Evolutionary conservation across 2,329 filamentous ascomycete genomes (phyloP), one percentile per base, ranked within the genome.

Genomic region (Penicillium sp.): DNA sequence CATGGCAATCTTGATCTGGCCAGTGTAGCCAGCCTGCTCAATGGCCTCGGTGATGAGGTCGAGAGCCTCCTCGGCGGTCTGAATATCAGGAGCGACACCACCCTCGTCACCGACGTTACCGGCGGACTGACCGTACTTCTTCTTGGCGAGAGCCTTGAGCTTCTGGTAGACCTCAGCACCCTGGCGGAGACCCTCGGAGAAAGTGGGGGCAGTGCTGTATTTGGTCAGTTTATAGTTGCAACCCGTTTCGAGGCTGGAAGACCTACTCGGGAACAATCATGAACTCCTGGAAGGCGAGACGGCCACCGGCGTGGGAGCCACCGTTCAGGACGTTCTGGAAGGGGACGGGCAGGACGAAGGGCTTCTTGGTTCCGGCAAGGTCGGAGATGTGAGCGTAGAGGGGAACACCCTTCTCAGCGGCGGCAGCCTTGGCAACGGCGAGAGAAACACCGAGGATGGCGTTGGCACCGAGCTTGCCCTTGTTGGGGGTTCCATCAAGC

Each of bases 91-190:
- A 64, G 93, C 93, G 69, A 98, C 93, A 85, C 93, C 93, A 81
- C 93, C 93, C 84, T 98, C 93, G 71, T 98, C 93, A 76, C 93
- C 93, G 61, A 98, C 93, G 73, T 98, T 98, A 73, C 91, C 93
- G 61, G 93, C 93, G 58, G 93, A 96, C 77, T 95, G 91, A 70
- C 93, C 93, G 74, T 98, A 98, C 82, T 88, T 93, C 87, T 96
- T 93, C 87, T 97, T 97, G 73, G 93, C 90, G 56, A 97, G 83
- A 65, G 80, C 67, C 86, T 98, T 98, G 67, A 98, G 87, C 76
- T 87, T 86, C 76, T 97, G 91, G 85, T 98, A 98, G 66, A 96
- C 89, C 77, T 98, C 93, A 65, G 91, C 77, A 73, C 93, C 93
- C 77, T 95, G 88, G 72, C 91, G 90, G 77, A 98, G 84, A 70